Base-by-base conservation (phyloP, 768 basidiomycete genomes). In the Termitomyces sp. region DNA sequence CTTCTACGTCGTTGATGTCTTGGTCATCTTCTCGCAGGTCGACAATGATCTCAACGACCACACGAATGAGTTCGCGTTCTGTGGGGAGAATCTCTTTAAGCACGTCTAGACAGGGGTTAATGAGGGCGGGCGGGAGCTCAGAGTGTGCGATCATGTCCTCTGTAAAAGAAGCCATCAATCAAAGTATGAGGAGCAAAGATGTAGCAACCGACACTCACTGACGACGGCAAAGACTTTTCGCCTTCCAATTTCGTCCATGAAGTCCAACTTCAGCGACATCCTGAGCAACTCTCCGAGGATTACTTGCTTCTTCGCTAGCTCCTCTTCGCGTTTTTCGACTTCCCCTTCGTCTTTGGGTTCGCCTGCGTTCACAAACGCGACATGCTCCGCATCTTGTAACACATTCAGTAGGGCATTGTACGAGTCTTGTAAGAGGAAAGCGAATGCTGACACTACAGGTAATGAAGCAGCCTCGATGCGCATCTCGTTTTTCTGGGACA, bases 171-270 rank as follows among this genome's bases (percentile, higher is more conserved):
- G 50, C n/a, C 21, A 35, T 19, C 17, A 37, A 26, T 15, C 11
- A 28, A 12, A 51, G 26, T 5, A 26, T n/a, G 56, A 31, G 3
- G 26, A 42, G 28, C 40, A 37, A 33, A 31, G n/a, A 10, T 33
- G 28, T 19, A 10, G n/a, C n/a, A 21, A 14, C 30, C 51, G 1
- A 30, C 26, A 85, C 89, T 71, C 66, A 88, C 94, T 85, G 62
- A 94, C 86, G 30, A 98, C 86, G 44, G 84, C 80, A 66, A 94
- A 94, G 73, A 94, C 89, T 71, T 92, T 94, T 55, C 96, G 74
- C 54, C 96, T 72, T 9, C 96, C 96, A 65, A 96, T 94, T 68
- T 98, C 95, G 69, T 99, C 96, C 26, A 85, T 85, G 62, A 95
- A 98, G 69, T 98, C 96, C 42, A 94, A 74, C 61, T 87, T 86